Evolutionary conservation across 2,329 filamentous ascomycete species (phyloP), one percentile per base, ranked within the genome.

Genomic region (Periconia macrospinosa): DNA sequence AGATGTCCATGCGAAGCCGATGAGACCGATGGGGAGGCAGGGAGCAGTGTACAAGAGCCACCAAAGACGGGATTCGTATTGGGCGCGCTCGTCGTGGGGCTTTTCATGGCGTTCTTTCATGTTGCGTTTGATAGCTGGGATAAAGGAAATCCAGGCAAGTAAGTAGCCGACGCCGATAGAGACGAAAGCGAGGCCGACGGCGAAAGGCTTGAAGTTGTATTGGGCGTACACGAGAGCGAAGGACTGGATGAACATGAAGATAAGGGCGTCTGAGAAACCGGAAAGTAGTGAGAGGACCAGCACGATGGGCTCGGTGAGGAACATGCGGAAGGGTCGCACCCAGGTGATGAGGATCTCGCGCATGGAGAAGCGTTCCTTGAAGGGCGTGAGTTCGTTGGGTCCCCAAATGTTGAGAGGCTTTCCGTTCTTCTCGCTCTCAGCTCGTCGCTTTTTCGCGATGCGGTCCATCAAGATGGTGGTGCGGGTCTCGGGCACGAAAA

Each of bases 161-260:
- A 87, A 60, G 63, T 91, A 91, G 2, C 87, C 87, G 20, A 90
- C 62, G 45, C 70, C 72, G 44, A 73, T 74, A 5, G 88, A 49
- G 19, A 89, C 79, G 68, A 91, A 89, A 0, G 84, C 70, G 13
- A 89, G 76, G 0, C 87, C 87, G 9, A 86, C 74, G 3, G 80
- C 70, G 2, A 85, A 75, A 9, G 81, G 77, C 19, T 73, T 73
- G 60, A 91, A 91, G 43, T 74, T 65, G 86, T 86, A 91, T 65
- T 90, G 86, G 10, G 76, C 72, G 63, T 89, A 89, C 2, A 91
- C 87, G 1, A 89, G 78, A 0, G 77, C 73, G 61, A 90, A 91
- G 0, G 85, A 88, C 68, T 91, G 86, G 50, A 91, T 84, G 69
- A 88, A 89, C 79, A 89, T 90, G 78, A 91, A 92, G 73, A 91